phyloP scores from a whole-genome alignment of 2,329 filamentous ascomycete genomes.

The Fusarium acutatum region DNA sequence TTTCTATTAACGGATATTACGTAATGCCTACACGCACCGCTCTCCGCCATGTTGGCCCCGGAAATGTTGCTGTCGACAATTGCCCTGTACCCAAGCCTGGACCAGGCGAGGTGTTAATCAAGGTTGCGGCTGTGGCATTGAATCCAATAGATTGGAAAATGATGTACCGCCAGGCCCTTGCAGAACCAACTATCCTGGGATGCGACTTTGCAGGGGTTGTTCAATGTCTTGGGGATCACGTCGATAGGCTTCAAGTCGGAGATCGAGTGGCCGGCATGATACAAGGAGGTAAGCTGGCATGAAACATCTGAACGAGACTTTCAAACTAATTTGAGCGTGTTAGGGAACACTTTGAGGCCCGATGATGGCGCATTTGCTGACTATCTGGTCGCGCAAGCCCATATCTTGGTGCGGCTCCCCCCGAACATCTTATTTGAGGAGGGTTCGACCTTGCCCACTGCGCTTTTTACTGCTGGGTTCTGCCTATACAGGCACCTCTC shows the following conservation, averaged over 20 bases:
- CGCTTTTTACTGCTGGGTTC: not conserved
- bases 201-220: not conserved
- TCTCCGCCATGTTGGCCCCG: not conserved
- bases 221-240: not conserved
- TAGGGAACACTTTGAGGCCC: not conserved
- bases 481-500: not conserved
- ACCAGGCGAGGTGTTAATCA: not conserved
- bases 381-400: not conserved
- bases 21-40: not conserved
- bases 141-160: not conserved
- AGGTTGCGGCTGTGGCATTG: not conserved
- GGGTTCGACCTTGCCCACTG: not conserved
- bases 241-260: not conserved
- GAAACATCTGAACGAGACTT: not conserved
- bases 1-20: too few relatives aligned
- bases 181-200: not conserved
- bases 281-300: not conserved
- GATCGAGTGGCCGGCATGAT: not conserved
- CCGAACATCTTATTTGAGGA: not conserved
- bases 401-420: not conserved
- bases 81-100: not conserved
- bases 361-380: not conserved
- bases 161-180: not conserved
- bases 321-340: too few relatives aligned
- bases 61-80: not conserved